Base-by-base conservation (phyloP, 2,329 filamentous ascomycete species). In the Botryosphaeria dothidea region DNA sequence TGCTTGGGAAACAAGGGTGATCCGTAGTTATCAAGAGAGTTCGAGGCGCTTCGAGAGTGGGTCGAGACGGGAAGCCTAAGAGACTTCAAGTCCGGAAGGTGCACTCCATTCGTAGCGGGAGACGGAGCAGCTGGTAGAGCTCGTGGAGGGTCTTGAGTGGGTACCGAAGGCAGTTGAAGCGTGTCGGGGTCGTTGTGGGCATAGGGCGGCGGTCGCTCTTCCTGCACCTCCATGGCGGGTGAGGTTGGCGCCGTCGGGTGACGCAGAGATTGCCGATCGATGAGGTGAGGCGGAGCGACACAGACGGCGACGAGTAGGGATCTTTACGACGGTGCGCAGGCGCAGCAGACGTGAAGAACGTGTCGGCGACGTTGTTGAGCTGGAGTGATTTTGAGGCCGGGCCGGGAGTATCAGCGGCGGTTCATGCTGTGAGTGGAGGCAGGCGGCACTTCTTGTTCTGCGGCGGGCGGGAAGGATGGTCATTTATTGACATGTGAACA, bases 51-150 rank as follows among this genome's bases (percentile, higher is more conserved):
- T 29, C 70, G 71, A 48, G 73, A 72, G 52, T 75, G 69, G 29
- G 73, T 73, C 66, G 80, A 75, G 38, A 79, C 74, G 34, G 76
- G 73, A 27, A 78, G 76, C 34, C 79, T 73, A 34, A 83, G 77
- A 27, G 80, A 79, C 68, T 76, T 77, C 57, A 83, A 75, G 67
- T 80, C 78, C 4, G 81, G 81, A 27, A 83, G 74, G 19, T 74
- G 77, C 52, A 80, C 71, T 27, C 68, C 71, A 38, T 67, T 52
- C 66, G 69, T 68, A 48, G 67, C 43, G 57, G 64, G 65, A 15
- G 52, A 29, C 11, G n/a, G 9, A 31, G 25, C 23, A 49, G 69
- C 41, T 19, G 66, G 41, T 54, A 63, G 66, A 29, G 63, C 62
- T 31, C 66, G 56, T 13, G 67, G 68, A 25, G 77, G 72, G 9